Base-by-base conservation (phyloP, 2,329 filamentous ascomycete genomes). In the Neonectria neomacrospora region DNA sequence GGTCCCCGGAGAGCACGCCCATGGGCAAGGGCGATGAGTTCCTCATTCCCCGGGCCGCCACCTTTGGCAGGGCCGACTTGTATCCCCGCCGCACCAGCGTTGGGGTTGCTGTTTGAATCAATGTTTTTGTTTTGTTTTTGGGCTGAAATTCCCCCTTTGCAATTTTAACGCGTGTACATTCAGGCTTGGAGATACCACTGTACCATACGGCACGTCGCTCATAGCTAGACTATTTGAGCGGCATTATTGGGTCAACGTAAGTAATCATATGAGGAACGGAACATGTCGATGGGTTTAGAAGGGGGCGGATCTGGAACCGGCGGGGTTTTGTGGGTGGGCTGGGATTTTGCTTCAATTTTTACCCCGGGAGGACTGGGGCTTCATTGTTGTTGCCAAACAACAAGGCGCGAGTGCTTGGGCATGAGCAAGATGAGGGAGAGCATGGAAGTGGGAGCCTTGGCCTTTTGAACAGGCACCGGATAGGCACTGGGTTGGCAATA, bases 1-100 rank as follows among this genome's bases (percentile, higher is more conserved):
- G 82, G 75, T 86, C 84, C 20, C 81, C 83, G 8, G 79, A 80
- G 55, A 84, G 81, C 71, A 81, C 78, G 9, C 78, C 77, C 30
- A 71, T 76, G 34, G 77, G 75, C 62, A 74, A 76, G 63, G 60
- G 41, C 11, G 79, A 80, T 11, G 81, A 78, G 61, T 74, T 78
- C 51, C 77, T 79, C 53, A 73, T 80, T 54, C 79, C 80, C 62
- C 77, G 75, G 30, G 69, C 63, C 14, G 68, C 69, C 18, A 77
- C 74, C 2, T 76, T 77, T 71, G 76, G 76, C 14, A 70, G 69
- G 56, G 69, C 61, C 42, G 67, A 68, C 45, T 37, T 41, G 22
- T 58, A 63, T 37, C 60, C 67, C 20, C 63, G 58, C 53, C 59
- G 66, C 58, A 59, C 65, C 58, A 71, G 67, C 39, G 72, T 76